Evolutionary conservation across 106 monocot genomes (phyloP).

Genomic region (Apostasia ramifera): DNA sequence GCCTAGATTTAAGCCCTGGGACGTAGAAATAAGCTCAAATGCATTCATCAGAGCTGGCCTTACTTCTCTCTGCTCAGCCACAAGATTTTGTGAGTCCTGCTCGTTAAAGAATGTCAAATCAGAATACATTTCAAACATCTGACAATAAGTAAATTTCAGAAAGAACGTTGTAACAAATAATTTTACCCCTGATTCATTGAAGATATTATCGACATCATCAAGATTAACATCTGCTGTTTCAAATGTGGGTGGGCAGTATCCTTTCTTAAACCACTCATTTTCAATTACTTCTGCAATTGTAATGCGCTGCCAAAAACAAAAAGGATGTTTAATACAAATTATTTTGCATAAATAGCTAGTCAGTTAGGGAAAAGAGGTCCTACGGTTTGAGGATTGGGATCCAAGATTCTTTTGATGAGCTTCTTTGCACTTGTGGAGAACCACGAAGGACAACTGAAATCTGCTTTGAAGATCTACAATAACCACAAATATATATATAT

Average conservation of each 20-base stretch:
- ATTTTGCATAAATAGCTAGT: too few relatives aligned
- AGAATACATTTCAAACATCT: neutral
- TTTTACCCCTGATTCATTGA: constrained; percentile 63
- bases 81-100: constrained; percentile 64
- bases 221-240: constrained; percentile 53
- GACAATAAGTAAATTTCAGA: neutral
- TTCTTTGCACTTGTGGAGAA: constrained; percentile 93
- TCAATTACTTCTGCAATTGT: constrained; percentile 62
- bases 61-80: constrained; percentile 76
- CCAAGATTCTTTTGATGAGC: constrained; percentile 84
- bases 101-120: neutral
- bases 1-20: constrained; percentile 87
- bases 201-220: constrained; percentile 66
- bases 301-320: constrained; percentile 58
- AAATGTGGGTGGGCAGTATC: constrained; percentile 71
- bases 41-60: constrained; percentile 79
- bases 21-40: constrained; percentile 93
- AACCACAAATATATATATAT: too few relatives aligned
- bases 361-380: neutral
- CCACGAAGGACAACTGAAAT: constrained; percentile 87
- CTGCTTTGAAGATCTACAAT: constrained; percentile 44
- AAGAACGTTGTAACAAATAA: neutral
- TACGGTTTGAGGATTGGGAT: constrained; percentile 82
- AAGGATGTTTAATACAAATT: neutral
- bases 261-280: constrained; percentile 98